Evolutionary conservation across 768 basidiomycete genomes (phyloP).

Genomic region (Daedaleopsis nitida): DNA sequence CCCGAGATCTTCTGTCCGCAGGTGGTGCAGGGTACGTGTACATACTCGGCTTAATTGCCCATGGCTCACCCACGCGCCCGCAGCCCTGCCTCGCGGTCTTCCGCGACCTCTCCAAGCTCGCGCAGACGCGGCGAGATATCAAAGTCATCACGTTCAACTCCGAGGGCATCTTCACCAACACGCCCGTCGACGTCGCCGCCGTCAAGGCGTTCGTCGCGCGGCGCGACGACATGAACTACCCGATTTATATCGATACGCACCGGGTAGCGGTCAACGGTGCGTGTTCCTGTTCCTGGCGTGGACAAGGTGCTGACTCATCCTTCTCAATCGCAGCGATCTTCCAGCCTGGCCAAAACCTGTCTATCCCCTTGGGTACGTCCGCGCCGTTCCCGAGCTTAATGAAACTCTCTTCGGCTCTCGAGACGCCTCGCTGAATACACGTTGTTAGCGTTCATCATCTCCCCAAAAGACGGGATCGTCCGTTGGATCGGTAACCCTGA

Average conservation of each 20-base stretch:
- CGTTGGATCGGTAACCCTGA: constrained; percentile 34
- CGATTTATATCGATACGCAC: constrained; percentile 30
- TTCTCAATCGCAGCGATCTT: constrained; percentile 28
- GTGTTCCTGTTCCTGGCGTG: constrained; percentile 9
- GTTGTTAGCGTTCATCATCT: constrained; percentile 30
- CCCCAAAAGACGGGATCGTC: constrained; percentile 28
- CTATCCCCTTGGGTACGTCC: constrained; percentile 31
- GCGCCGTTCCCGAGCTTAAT: constrained; percentile 9
- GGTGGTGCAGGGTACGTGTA: constrained; percentile 28
- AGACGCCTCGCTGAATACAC: not conserved
- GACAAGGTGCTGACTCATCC: constrained; percentile 8
- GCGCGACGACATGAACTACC: constrained; percentile 31
- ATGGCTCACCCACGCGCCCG: constrained; percentile 11
- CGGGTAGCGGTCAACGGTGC: constrained; percentile 30
- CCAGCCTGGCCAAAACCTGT: constrained; percentile 31
- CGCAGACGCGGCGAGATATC: constrained; percentile 24
- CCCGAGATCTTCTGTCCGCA: constrained; percentile 21
- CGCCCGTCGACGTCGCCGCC: constrained; percentile 25
- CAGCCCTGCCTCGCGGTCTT: constrained; percentile 34
- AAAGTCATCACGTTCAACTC: constrained; percentile 33
- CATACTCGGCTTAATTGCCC: constrained; percentile 22
- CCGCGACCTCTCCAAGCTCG: constrained; percentile 28
- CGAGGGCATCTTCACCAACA: constrained; percentile 33
- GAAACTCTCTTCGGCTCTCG: constrained; percentile 7
- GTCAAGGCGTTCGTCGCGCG: constrained; percentile 27